Base-by-base conservation (phyloP, 116 monocot genomes). In the Dioscorea cayenensis region DNA sequence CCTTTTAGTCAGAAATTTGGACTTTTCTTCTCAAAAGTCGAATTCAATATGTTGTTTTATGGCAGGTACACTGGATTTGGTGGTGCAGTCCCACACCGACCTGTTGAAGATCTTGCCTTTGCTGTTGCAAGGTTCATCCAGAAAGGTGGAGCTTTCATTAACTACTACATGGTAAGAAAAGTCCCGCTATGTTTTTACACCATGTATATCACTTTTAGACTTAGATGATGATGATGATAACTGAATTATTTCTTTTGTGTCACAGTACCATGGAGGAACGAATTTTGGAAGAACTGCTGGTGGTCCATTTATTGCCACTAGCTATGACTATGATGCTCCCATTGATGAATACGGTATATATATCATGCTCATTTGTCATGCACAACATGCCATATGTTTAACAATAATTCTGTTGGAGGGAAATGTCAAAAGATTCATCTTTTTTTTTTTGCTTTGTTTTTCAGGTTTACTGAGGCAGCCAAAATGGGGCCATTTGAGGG, bases 321-420 rank as follows among this genome's bases (percentile, higher is more conserved):
- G 94, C 81, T 94, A 94, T 78, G 90, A 94, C 68, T 94, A 88
- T 78, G 90, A 94, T 86, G 94, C 90, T 73, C 90, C 94, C 49
- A 85, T 90, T 69, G 94, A 94, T 80, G 94, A 94, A 84, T 90
- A 82, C 73, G 90, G 94, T 95, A 84, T 14, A 49, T 36, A 49
- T 52, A 59, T 29, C 51, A 60, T 60, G 20, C 60, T 70, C n/a
- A 35, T 27, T 32, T 19, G 19, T 36, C 49, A 10, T 70, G 7
- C 16, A 50, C 64, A 49, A 4, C 51, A 2, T 51, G 51, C 14
- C 32, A 32, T 32, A 32, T 4, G 4, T 32, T 32, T 5, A 51
- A 14, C 51, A 51, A 51, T 51, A 51, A 6, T 6, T 51, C 32
- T 32, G 32, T 2, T 32, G 32, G 32, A 4, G 32, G 4, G 32